Evolutionary conservation across 352 stramenopile genomes (phyloP).

Genomic region (Blastocystis sp.): DNA sequence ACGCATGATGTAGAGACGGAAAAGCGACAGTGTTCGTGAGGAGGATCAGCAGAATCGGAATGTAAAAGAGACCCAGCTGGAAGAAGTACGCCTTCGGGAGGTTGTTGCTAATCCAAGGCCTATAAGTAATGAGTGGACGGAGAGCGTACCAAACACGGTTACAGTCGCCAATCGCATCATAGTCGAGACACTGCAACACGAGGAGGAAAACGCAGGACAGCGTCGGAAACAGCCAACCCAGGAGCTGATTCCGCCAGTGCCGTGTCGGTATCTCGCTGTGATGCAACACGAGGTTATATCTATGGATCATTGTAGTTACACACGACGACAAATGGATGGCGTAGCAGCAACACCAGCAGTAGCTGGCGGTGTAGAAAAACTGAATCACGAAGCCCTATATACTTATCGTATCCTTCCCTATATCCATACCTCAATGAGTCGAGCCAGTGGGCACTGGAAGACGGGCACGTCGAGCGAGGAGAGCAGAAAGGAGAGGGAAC

Average conservation of each 20-base stretch:
- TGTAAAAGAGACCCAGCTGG: constrained; percentile 25
- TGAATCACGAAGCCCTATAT: constrained; percentile 31
- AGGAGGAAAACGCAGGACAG: constrained; percentile 1
- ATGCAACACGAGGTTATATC: constrained; percentile 21
- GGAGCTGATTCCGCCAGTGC: constrained; percentile 26
- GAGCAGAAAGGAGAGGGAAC: constrained; percentile 15
- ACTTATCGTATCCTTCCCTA: no score
- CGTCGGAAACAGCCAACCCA: constrained; percentile 29
- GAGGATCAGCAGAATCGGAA: constrained; percentile 32
- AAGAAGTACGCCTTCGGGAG: neutral
- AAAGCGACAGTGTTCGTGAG: constrained; percentile 18
- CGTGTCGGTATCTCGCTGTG: constrained; percentile 6
- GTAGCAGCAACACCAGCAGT: constrained; percentile 26
- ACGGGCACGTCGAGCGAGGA: constrained; percentile 12
- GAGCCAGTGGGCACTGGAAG: neutral
- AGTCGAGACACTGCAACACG: constrained; percentile 2
- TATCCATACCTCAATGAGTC: constrained; percentile 33
- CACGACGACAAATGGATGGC: constrained; percentile 23
- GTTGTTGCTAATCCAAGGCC: constrained; percentile 44
- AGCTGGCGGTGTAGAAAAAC: constrained; percentile 52
- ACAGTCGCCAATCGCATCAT: constrained; percentile 12
- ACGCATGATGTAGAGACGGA: neutral
- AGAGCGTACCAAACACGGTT: constrained; percentile 25
- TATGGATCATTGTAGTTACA: neutral
- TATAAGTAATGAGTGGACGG: neutral